phyloP scores from a whole-genome alignment of 192 early-diverging fungal species.

The Coemansia sp. region DNA sequence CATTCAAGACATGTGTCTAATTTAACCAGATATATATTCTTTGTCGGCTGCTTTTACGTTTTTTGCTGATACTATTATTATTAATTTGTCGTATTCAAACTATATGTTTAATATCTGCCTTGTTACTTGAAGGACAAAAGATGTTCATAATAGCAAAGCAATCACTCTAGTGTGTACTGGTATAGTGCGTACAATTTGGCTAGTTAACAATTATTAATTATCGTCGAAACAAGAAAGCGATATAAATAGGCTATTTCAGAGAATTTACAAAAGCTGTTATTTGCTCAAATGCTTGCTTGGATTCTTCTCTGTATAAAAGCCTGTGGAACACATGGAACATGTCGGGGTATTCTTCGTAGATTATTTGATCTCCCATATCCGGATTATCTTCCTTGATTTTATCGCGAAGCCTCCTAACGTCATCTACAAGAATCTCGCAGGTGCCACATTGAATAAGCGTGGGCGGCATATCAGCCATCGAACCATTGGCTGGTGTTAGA shows the following conservation, averaged over 20 bases:
- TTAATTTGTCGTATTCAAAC: no score
- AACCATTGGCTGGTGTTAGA: conserved; percentile 15
- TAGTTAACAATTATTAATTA: no score
- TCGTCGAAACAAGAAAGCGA: no score
- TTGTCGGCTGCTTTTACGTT: no score
- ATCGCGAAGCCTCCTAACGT: conserved; percentile 13
- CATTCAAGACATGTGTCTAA: no score
- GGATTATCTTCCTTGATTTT: conserved; percentile 16
- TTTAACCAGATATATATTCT: no score
- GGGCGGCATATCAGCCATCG: conserved; percentile 33
- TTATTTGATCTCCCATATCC: neutral
- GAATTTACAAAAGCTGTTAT: conserved; percentile 9
- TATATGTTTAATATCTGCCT: no score
- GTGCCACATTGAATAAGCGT: conserved; percentile 22
- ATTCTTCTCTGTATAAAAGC: conserved; percentile 17
- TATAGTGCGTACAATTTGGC: no score
- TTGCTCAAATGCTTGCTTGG: conserved; percentile 16
- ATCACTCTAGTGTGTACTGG: no score
- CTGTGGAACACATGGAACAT: conserved; percentile 51
- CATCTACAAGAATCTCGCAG: conserved; percentile 21
- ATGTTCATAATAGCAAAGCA: no score
- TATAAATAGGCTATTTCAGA: neutral
- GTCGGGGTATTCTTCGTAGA: conserved; percentile 29
- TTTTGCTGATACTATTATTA: no score
- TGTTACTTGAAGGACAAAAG: no score